Base-by-base conservation (phyloP, 2,329 filamentous ascomycete species). In the Fusarium sp. region DNA sequence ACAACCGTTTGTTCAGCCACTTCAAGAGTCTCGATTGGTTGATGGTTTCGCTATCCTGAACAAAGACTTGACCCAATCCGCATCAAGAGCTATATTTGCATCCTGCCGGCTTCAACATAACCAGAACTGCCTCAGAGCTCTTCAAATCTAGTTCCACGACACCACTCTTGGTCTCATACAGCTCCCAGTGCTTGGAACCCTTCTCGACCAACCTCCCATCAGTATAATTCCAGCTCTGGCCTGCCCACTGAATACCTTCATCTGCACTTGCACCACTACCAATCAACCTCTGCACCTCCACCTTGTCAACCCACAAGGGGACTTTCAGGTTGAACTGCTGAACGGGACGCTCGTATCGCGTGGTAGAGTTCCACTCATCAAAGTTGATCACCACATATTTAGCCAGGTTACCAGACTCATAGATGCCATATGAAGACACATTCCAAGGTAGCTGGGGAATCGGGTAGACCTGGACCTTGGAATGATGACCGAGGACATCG, bases 161-260 rank as follows among this genome's bases (percentile, higher is more conserved):
- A 39, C 54, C 54, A 1, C 41, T 24, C 33, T 58, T 58, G 1
- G 22, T 6, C 20, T 6, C 54, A 14, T 58, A 39, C 10, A 22
- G 22, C 33, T 58, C 54, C 31, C 22, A 58, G 16, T 27, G 31
- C 22, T 58, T 58, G 14, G 54, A 37, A 39, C 57, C 57, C 11
- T 35, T 43, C 35, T 60, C 35, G 11, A 43, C 37, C 22, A 60
- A 43, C 24, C 57, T 60, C 2, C 57, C 57, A 22, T 43, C 37
- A n/a, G 57, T 60, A 31, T 60, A 41, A 13, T 60, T 60, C 57
- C 57, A 60, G 24, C 57, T 60, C 37, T 60, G 37, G 6, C 57
- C 57, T 4, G 57, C 57, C 57, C 57, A 60, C 18, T 60, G 18
- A 16, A 60, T 60, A 7, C 57, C 37, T 14, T 60, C 24, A 11